phyloP scores from a whole-genome alignment of 2,329 filamentous ascomycete genomes.

The Fusarium pininemorale region DNA sequence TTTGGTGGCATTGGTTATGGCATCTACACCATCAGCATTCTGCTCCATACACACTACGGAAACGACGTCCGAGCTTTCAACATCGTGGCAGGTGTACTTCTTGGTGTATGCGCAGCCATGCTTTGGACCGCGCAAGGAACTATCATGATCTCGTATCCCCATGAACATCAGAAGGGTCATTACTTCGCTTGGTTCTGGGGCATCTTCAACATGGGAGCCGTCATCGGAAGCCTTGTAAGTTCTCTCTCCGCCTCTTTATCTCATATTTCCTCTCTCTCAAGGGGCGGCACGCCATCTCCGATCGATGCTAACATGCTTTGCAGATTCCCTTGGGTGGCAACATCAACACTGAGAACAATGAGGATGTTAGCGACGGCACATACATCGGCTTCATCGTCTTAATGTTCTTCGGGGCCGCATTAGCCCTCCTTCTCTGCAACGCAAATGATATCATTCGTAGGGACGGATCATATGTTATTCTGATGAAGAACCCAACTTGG shows the following conservation, averaged over 20 bases:
- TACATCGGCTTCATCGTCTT: conserved; percentile 87
- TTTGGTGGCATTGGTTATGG: conserved; percentile 80
- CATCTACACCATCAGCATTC: conserved; percentile 72
- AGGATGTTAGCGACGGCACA: conserved; percentile 73
- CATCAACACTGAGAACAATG: conserved; percentile 14
- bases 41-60: conserved; percentile 70
- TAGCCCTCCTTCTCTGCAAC: conserved; percentile 76
- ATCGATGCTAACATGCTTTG: fast-evolving
- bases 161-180: conserved; percentile 81
- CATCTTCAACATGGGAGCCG: conserved; percentile 91
- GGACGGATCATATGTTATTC: conserved; percentile 81
- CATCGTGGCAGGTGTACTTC: conserved; percentile 77
- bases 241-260: fast-evolving
- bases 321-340: conserved; percentile 55
- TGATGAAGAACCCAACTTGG: conserved; percentile 93
- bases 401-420: conserved; percentile 74
- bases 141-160: conserved; percentile 90
- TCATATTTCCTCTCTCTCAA: fast-evolving
- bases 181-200: conserved; percentile 95
- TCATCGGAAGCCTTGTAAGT: conserved; percentile 76
- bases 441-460: conserved; percentile 76
- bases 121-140: conserved; percentile 86
- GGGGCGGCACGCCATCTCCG: fast-evolving
- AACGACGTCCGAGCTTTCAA: conserved; percentile 45
- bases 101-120: conserved; percentile 81